Conservation (phyloP, 2,329 filamentous ascomycete species). For the Colletotrichum noveboracense region DNA sequence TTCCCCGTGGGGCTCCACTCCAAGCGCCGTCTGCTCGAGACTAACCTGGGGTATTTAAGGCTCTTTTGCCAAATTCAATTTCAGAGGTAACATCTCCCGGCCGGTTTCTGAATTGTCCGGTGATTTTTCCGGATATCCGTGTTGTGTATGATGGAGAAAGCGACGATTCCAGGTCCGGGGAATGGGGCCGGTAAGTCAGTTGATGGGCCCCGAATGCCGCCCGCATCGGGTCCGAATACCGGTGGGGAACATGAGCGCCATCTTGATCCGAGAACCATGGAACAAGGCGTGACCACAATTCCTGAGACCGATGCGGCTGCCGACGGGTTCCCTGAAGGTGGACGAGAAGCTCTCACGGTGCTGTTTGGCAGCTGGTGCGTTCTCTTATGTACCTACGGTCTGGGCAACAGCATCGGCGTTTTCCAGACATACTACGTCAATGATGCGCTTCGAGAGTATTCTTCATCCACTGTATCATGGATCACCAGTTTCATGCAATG, state of each 20-base stretch:
- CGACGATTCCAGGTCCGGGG: background rate
- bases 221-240: background rate
- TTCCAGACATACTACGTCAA: conserved; percentile 65
- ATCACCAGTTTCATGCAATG: conserved; percentile 58
- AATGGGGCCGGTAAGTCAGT: background rate
- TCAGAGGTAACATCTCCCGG: background rate
- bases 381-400: conserved; percentile 48
- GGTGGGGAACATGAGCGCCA: conserved; percentile 13
- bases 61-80: background rate
- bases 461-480: conserved; percentile 61
- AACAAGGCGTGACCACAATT: conserved; percentile 13
- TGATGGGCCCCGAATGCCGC: background rate
- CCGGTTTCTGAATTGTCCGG: background rate
- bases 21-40: background rate
- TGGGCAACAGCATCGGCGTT: conserved; percentile 53
- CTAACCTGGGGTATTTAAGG: background rate
- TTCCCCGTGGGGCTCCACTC: background rate
- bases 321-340: conserved; percentile 60
- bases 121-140: background rate
- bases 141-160: background rate
- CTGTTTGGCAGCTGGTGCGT: conserved; percentile 53
- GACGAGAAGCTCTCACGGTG: conserved; percentile 59
- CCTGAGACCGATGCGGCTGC: conserved; percentile 35
- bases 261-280: background rate
- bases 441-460: conserved; percentile 50